Conservation (phyloP, 2,329 filamentous ascomycete genomes). For the Beauveria sp. region DNA sequence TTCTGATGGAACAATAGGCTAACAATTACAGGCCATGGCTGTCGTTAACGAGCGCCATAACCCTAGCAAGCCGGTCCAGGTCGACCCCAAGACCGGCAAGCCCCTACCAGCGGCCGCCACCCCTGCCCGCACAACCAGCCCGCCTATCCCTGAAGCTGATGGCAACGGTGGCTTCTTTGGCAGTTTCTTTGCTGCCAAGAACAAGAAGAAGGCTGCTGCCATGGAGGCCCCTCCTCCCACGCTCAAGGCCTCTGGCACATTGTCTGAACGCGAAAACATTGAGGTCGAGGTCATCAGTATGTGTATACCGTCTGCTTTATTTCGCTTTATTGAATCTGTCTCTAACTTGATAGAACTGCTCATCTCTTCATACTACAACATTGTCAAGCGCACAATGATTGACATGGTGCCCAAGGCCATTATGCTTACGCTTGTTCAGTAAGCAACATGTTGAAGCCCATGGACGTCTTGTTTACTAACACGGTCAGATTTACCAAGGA, state of each 20-base stretch:
- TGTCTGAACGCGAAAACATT: conserved; percentile 89
- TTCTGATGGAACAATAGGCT: conserved; percentile 15
- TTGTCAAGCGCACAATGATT: conserved; percentile 96
- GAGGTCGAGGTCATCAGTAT: conserved; percentile 97
- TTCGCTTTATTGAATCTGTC: background rate
- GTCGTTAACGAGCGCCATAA: conserved; percentile 92
- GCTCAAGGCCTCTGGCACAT: conserved; percentile 86
- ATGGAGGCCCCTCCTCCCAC: conserved; percentile 94
- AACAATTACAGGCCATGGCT: conserved; percentile 66
- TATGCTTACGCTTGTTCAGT: conserved; percentile 95
- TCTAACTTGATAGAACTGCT: conserved; percentile 60
- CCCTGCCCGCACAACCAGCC: conserved; percentile 68
- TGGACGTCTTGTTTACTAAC: background rate
- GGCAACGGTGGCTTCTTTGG: conserved; percentile 84
- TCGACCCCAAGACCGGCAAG: conserved; percentile 98
- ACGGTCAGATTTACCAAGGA: conserved; percentile 76
- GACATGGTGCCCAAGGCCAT: conserved; percentile 99
- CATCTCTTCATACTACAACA: conserved; percentile 96
- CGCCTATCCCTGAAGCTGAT: conserved; percentile 50
- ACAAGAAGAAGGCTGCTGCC: conserved; percentile 99
- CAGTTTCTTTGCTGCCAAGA: conserved; percentile 97
- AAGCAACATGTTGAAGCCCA: conserved; percentile 30
- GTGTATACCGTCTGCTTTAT: conserved; percentile 26
- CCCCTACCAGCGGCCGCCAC: conserved; percentile 59
- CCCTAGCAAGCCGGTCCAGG: conserved; percentile 76